A percentile compares a stretch with the other conserved stretches of the same genome.
Conservation (phyloP, 306 rosid species). For the Mimosa bimucronata region DNA sequence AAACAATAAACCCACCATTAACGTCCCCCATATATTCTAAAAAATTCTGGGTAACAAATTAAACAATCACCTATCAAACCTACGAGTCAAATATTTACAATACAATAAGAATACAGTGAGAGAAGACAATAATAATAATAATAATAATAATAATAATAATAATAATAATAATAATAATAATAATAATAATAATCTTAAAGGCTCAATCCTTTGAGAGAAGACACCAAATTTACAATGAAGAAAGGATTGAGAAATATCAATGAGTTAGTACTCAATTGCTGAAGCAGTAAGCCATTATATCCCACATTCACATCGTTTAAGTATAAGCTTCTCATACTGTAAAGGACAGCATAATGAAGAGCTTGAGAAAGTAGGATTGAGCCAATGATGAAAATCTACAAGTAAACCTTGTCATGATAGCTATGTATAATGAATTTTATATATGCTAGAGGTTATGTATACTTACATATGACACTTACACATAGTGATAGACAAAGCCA, state of each 20-base stretch:
- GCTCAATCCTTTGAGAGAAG: not conserved
- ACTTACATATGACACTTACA: not conserved
- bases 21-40: not conserved
- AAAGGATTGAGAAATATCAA: constrained; percentile 2
- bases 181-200: not conserved
- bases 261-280: constrained; percentile 17
- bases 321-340: not conserved
- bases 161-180: no score
- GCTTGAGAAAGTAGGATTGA: not conserved
- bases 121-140: no score
- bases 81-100: not conserved
- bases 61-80: not conserved
- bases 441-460: not conserved
- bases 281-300: not conserved
- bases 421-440: not conserved
- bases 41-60: not conserved
- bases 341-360: not conserved
- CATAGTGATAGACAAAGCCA: not conserved
- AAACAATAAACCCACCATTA: not conserved
- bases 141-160: no score
- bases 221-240: constrained; percentile 9
- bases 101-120: not conserved
- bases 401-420: not conserved
- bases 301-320: not conserved
- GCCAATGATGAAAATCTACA: not conserved